Base-by-base conservation (phyloP, 2,329 filamentous ascomycete species). In the Hypoxylon sp. region DNA sequence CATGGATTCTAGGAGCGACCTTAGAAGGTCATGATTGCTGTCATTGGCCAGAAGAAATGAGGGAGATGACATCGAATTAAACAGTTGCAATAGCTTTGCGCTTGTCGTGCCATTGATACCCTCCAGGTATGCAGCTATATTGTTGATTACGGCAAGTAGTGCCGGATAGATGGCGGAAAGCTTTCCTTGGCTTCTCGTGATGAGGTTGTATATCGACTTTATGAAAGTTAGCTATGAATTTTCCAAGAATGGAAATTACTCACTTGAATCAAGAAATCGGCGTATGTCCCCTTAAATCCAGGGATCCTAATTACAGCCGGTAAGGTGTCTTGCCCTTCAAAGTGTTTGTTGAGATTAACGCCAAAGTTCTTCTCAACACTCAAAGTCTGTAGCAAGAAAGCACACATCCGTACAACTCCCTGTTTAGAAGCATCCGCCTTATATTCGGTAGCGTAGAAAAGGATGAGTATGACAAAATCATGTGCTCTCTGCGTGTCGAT, bases 371-470 rank as follows among this genome's bases (percentile, higher is more conserved):
- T 88, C 80, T 98, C 96, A 2, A 97, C 94, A 75, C 95, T 98
- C 75, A 99, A 82, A 0, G 96, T 98, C 80, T 99, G 96, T 43
- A 99, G 82, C 46, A 98, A 86, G 78, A 99, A 98, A n/a, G 97
- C 91, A 79, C 96, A 98, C 94, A 98, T 98, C 60, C 96, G 89
- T 25, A 98, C 93, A 1, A 98, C 86, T 0, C 96, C 96, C 79
- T 98, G 94, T 78, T 95, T 97, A 1, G 94, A 90, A 19, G 91
- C 83, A 75, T 98, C 95, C 45, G 89, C 88, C 76, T 93, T 94
- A 79, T 96, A 92, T 77, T 97, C 94, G 50, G 97, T 89, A 3
- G 94, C 93, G 78, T 98, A 98, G 81, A 97, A 99, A 2, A 98
- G 82, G 43, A 97, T 90, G 19, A 98, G 84, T 11, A 98, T 89